Evolutionary conservation across 768 basidiomycete species (phyloP).

Genomic region (Flagelloscypha sp.): DNA sequence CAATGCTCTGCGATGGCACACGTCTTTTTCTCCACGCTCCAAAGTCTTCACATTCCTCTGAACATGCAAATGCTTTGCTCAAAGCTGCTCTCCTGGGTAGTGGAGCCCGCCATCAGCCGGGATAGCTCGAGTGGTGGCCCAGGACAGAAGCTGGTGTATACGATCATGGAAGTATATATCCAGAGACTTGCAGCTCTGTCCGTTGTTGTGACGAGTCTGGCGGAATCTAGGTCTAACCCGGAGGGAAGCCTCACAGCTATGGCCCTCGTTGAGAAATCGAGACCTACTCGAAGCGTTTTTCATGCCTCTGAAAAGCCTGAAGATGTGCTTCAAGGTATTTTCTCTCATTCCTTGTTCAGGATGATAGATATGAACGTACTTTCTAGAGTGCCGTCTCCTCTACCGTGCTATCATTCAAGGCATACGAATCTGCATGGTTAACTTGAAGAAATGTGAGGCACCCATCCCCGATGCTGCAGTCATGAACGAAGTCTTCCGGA

Average conservation of each 20-base stretch:
- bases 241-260: slow-evolving; percentile 40
- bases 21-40: slow-evolving; percentile 81
- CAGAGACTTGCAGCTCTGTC: slow-evolving; percentile 80
- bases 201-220: slow-evolving; percentile 42
- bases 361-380: slow-evolving; percentile 5
- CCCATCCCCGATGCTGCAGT: slow-evolving; percentile 78
- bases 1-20: slow-evolving; percentile 76
- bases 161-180: slow-evolving; percentile 76
- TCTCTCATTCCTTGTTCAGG: background rate
- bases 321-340: slow-evolving; percentile 69
- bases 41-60: slow-evolving; percentile 75
- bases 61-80: slow-evolving; percentile 84
- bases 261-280: slow-evolving; percentile 71
- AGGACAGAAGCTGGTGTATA: slow-evolving; percentile 59
- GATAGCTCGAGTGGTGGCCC: slow-evolving; percentile 55
- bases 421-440: slow-evolving; percentile 69
- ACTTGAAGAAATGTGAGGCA: slow-evolving; percentile 73
- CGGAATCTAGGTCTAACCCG: slow-evolving; percentile 35
- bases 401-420: slow-evolving; percentile 87
- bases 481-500: slow-evolving; percentile 81
- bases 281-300: slow-evolving; percentile 72
- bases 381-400: slow-evolving; percentile 75
- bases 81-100: slow-evolving; percentile 86
- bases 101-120: slow-evolving; percentile 76
- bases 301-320: slow-evolving; percentile 79